Conservation (phyloP, 768 basidiomycete species). For the Hebeloma cylindrosporum region DNA sequence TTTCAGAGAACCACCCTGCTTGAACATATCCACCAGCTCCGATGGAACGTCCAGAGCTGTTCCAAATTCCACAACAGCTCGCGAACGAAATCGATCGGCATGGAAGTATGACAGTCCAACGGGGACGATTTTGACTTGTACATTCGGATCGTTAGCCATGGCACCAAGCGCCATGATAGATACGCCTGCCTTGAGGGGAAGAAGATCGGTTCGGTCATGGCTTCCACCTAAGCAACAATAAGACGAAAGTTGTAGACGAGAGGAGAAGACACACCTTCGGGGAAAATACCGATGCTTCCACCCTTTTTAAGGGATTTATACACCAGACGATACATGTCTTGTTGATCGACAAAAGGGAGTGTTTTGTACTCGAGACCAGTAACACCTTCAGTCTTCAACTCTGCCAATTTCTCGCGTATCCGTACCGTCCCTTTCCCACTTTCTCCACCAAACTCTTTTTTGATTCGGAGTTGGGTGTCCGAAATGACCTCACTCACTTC, state of each 20-base stretch:
- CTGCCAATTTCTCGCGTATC: slow-evolving; percentile 65
- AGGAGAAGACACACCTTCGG: slow-evolving; percentile 71
- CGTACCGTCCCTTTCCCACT: slow-evolving; percentile 69
- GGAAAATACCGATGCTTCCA: slow-evolving; percentile 95
- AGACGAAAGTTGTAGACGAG: slow-evolving; percentile 1
- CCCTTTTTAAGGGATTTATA: slow-evolving; percentile 84
- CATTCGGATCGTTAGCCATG: slow-evolving; percentile 85
- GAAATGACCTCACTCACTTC: slow-evolving; percentile 89
- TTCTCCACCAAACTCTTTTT: slow-evolving; percentile 85
- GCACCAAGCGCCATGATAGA: slow-evolving; percentile 98
- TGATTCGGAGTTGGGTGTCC: slow-evolving; percentile 80
- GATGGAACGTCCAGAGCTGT: slow-evolving; percentile 87
- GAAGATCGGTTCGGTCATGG: slow-evolving; percentile 94
- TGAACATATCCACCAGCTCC: slow-evolving; percentile 88
- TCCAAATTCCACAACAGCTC: slow-evolving; percentile 97
- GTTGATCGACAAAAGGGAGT: slow-evolving; percentile 89
- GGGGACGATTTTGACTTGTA: slow-evolving; percentile 91
- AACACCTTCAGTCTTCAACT: slow-evolving; percentile 53
- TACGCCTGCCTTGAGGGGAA: slow-evolving; percentile 97
- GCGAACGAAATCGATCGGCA: slow-evolving; percentile 86
- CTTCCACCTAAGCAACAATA: slow-evolving; percentile 71
- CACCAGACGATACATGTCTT: slow-evolving; percentile 91
- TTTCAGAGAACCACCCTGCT: slow-evolving; percentile 83
- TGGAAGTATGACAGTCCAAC: slow-evolving; percentile 77
- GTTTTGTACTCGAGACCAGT: slow-evolving; percentile 77